A percentile compares a stretch with the other conserved stretches of the same genome.
phyloP scores from a whole-genome alignment of 768 basidiomycete species.

The Terana coerulea region DNA sequence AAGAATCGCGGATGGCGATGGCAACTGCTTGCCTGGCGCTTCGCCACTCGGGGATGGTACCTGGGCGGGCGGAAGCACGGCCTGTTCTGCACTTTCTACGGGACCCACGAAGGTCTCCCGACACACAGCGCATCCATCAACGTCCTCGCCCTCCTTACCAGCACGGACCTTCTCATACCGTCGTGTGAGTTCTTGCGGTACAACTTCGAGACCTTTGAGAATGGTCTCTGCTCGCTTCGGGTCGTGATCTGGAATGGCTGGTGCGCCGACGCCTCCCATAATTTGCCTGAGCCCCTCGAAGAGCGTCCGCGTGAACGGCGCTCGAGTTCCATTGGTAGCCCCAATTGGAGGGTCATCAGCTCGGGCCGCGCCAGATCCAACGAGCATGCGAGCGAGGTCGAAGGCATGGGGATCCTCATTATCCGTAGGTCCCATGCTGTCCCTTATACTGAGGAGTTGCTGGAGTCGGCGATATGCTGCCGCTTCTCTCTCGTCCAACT shows the following conservation, averaged over 20 bases:
- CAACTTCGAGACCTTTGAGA: conserved; percentile 57
- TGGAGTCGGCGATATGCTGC: not conserved
- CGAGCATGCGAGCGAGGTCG: not conserved
- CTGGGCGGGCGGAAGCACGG: too few species aligned
- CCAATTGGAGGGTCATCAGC: not conserved
- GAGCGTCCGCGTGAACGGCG: not conserved
- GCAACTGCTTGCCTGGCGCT: too few species aligned
- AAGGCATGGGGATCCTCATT: not conserved
- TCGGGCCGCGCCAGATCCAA: not conserved
- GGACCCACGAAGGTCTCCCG: conserved; percentile 61
- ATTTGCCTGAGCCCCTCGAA: not conserved
- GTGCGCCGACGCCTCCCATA: not conserved
- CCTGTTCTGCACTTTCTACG: conserved; percentile 28
- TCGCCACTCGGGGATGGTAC: too few species aligned
- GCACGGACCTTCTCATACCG: conserved; percentile 24
- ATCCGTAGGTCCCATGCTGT: not conserved
- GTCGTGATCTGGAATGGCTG: conserved; percentile 35
- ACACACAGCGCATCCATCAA: conserved; percentile 70
- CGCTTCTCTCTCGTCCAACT: not conserved
- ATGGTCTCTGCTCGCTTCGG: conserved; percentile 63
- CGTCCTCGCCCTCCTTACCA: conserved; percentile 30
- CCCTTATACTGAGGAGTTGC: not conserved
- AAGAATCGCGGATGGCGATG: conserved; percentile 56
- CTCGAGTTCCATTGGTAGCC: not conserved
- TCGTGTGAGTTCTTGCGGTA: conserved; percentile 56